These are phyloP conservation scores for Penicillium silybi DNA, from an alignment of 495 filamentous ascomycete genomes.

Conservation along the genomic window DNA sequence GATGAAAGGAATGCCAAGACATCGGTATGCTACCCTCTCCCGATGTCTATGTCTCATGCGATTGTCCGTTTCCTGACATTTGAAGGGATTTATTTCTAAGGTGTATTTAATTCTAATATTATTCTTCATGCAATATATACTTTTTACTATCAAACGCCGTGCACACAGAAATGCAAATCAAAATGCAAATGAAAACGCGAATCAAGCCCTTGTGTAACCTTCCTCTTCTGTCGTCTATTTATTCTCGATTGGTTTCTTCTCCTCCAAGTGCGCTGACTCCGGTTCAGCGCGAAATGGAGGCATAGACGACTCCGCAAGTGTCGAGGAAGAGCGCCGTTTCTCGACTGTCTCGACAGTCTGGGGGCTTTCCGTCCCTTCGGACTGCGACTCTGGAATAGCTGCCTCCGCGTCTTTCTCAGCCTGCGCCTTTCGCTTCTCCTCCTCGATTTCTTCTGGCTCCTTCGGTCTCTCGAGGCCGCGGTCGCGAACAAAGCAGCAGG, in stretches of 20 bases:
- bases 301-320: constrained; percentile 20
- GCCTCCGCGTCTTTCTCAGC: constrained; percentile 20
- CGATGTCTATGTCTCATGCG: too few relatives aligned
- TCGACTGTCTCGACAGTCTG: background rate
- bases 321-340: constrained; percentile 17
- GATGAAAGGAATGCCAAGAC: constrained; percentile 10
- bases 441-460: constrained; percentile 38
- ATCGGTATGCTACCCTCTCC: background rate
- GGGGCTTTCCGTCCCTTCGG: background rate
- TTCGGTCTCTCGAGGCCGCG: constrained; percentile 49
- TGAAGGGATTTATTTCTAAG: too few relatives aligned
- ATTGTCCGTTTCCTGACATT: too few relatives aligned
- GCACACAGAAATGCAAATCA: background rate
- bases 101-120: background rate
- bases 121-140: background rate
- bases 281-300: constrained; percentile 13
- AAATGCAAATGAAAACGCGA: background rate
- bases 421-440: constrained; percentile 21
- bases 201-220: background rate
- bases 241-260: constrained; percentile 1
- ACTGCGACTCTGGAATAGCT: constrained; percentile 2
- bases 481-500: constrained; percentile 52
- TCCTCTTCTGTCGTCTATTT: background rate
- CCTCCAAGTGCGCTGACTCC: background rate
- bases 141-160: constrained; percentile 16